These are phyloP conservation scores for Rhododendron mucronatum DNA, from an alignment of 148 eudicot species.

Conservation along the genomic window DNA sequence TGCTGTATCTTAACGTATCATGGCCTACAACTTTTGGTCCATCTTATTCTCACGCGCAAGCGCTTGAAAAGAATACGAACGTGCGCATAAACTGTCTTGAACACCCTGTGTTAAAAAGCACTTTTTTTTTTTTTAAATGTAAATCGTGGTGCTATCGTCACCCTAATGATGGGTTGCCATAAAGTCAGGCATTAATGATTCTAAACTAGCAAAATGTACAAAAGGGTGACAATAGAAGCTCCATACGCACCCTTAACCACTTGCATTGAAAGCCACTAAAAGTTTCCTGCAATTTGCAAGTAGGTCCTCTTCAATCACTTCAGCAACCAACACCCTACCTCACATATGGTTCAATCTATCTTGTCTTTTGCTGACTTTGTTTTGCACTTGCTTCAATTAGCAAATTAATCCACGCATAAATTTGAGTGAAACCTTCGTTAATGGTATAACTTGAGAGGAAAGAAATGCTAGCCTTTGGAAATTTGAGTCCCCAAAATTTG, in stretches of 20 bases:
- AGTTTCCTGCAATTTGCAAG: neutral
- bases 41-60: too few relatives aligned
- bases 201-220: neutral
- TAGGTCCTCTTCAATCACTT: neutral
- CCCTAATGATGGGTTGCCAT: neutral
- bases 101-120: too few relatives aligned
- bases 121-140: too few relatives aligned
- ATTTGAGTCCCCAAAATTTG: neutral
- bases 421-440: too few relatives aligned
- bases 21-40: too few relatives aligned
- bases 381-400: neutral
- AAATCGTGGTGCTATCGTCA: neutral
- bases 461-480: neutral
- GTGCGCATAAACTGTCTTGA: too few relatives aligned
- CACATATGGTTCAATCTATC: neutral
- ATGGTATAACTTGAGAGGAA: neutral
- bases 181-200: neutral
- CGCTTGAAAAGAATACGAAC: too few relatives aligned
- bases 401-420: neutral
- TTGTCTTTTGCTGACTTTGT: neutral
- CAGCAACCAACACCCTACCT: neutral
- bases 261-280: neutral
- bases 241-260: neutral
- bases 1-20: too few relatives aligned
- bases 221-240: neutral